Base-by-base conservation (phyloP, 257 asterid species). In the Schizonepeta tenuifolia region DNA sequence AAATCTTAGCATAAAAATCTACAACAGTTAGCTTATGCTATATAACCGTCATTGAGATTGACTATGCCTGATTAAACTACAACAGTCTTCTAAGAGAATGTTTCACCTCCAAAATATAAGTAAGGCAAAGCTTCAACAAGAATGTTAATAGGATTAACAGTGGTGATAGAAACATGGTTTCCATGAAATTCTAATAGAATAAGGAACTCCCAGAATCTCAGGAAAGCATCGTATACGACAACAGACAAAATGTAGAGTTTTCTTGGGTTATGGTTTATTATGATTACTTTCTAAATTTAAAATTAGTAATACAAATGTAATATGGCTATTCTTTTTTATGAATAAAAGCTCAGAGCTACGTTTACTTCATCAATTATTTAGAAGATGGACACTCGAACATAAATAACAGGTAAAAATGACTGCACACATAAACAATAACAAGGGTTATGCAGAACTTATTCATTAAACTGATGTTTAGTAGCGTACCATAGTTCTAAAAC, bases 401-500 rank as follows among this genome's bases (percentile, higher is more conserved):
- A 36, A 54, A 65, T 62, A 76, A 73, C 71, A 10, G 66, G 22
- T 21, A 26, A 40, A 63, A 13, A 63, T 35, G 28, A 14, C 35
- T 33, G 9, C 8, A 44, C 33, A 57, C 11, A 61, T 26, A 22
- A 46, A 14, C 55, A 58, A 33, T 11, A 49, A 46, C 8, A 58
- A 55, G 31, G 49, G 40, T 17, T 35, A 36, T 13, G 63, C 44
- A 20, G 8, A 35, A 72, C 13, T 51, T 51, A 70, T 64, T 54
- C 72, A 41, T 44, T 65, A 59, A 31, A 63, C 78, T 43, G 73
- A 73, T 41, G 73, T 53, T 74, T 62, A 65, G 72, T 67, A 78
- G 72, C 89, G 80, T 90, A 95, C 99, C 99, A 86, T 74, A 83
- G 82, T 77, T 83, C 92, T 74, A 95, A 80, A 61, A 89, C 90